Conservation (phyloP, 768 basidiomycete genomes). For the Guyanaporus albipodus region DNA sequence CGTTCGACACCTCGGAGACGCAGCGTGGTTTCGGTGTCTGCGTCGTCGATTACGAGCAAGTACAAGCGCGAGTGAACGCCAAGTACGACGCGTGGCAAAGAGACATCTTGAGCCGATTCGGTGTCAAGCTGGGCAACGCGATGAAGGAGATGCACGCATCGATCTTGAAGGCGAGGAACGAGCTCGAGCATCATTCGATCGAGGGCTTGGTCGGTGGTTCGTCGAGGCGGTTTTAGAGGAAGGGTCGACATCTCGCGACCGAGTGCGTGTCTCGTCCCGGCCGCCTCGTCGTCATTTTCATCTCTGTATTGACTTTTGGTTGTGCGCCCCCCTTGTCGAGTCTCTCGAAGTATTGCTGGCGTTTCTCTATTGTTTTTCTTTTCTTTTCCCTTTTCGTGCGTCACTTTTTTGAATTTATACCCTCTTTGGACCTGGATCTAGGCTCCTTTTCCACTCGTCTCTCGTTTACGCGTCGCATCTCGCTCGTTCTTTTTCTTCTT, state of each 20-base stretch:
- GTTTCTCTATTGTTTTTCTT: background rate
- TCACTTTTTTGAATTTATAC: slow-evolving; percentile 5
- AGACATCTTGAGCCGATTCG: slow-evolving; percentile 90
- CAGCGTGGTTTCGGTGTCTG: slow-evolving; percentile 90
- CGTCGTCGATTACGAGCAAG: slow-evolving; percentile 96
- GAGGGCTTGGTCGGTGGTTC: slow-evolving; percentile 73
- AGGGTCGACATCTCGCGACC: too few species aligned
- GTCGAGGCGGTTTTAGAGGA: slow-evolving; percentile 46
- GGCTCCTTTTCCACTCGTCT: background rate
- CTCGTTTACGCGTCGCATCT: background rate
- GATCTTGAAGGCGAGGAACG: slow-evolving; percentile 90
- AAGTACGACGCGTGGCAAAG: slow-evolving; percentile 99
- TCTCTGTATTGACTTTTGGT: too few species aligned
- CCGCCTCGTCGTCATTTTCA: too few species aligned
- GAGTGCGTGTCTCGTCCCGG: too few species aligned
- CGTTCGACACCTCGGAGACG: slow-evolving; percentile 95
- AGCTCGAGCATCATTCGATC: slow-evolving; percentile 94
- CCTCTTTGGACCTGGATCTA: slow-evolving; percentile 16
- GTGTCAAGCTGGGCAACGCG: slow-evolving; percentile 84
- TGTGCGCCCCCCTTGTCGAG: too few species aligned
- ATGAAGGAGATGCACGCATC: slow-evolving; percentile 98
- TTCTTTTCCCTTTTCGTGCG: background rate
- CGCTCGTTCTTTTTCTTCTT: background rate
- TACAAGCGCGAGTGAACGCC: slow-evolving; percentile 94
- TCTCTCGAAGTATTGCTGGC: too few species aligned